These are phyloP conservation scores for Diplodia corticola DNA, from an alignment of 2,329 filamentous ascomycete genomes.

Conservation along the genomic window DNA sequence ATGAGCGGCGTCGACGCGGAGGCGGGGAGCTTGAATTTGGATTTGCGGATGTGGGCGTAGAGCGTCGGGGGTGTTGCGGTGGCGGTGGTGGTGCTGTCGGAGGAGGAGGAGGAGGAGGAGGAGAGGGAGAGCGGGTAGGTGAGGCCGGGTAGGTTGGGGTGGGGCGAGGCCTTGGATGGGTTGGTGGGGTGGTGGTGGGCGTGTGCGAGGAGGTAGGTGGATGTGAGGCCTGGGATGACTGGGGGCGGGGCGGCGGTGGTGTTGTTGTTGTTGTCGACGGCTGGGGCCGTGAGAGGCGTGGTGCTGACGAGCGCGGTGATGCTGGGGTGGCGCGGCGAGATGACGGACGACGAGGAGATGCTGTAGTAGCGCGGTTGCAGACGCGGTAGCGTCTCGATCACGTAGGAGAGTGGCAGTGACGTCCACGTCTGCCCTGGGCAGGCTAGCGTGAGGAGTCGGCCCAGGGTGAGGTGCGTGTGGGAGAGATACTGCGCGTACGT, in stretches of 20 bases:
- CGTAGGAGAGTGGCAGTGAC: constrained; percentile 35
- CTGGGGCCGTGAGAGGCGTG: constrained; percentile 31
- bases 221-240: constrained; percentile 40
- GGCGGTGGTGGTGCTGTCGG: constrained; percentile 3
- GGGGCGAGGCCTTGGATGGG: neutral
- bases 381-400: constrained; percentile 33
- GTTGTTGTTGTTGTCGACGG: too few species aligned
- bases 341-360: constrained; percentile 42
- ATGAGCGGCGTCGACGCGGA: constrained; percentile 46
- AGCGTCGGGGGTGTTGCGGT: constrained; percentile 27
- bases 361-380: constrained; percentile 37
- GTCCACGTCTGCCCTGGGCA: constrained; percentile 33
- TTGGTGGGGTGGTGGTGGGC: constrained; percentile 24
- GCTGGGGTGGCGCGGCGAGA: constrained; percentile 37
- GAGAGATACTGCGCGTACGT: constrained; percentile 36
- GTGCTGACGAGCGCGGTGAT: constrained; percentile 45
- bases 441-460: constrained; percentile 38
- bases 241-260: constrained; percentile 10
- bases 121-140: constrained; percentile 26
- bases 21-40: constrained; percentile 51
- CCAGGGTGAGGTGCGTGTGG: constrained; percentile 41
- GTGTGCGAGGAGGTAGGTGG: constrained; percentile 42
- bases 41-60: constrained; percentile 44
- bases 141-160: constrained; percentile 32
- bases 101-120: too few species aligned